Evolutionary conservation across 2,329 filamentous ascomycete genomes (phyloP).

Genomic region (Diaporthe eres): DNA sequence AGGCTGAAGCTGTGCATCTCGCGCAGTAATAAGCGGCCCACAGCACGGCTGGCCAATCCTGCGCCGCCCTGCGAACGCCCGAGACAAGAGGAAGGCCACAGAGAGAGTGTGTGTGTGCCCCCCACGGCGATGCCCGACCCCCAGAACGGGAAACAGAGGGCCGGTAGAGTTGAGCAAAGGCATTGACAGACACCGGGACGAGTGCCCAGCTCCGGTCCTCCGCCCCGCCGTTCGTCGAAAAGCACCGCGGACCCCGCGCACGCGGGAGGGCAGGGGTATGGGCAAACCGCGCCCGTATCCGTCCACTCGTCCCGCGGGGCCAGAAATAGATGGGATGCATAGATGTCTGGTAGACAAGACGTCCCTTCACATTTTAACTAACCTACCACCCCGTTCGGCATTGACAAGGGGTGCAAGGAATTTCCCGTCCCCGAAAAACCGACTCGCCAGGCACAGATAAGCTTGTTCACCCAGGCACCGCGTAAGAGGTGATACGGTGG

Average conservation of each 20-base stretch:
- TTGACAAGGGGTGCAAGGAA: background rate
- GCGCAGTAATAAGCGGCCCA: background rate
- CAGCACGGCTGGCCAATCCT: background rate
- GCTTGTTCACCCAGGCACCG: background rate
- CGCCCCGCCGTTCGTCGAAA: constrained; percentile 3
- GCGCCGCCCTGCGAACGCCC: background rate
- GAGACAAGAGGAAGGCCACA: background rate
- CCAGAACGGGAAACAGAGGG: background rate
- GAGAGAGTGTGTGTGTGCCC: background rate
- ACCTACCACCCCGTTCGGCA: background rate
- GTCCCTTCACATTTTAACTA: background rate
- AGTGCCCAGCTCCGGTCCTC: constrained; percentile 25
- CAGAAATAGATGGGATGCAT: background rate
- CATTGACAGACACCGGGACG: constrained; percentile 9
- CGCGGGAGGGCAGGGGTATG: background rate
- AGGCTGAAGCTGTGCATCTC: background rate
- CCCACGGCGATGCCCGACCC: background rate
- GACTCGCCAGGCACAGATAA: constrained; percentile 4
- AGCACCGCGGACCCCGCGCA: background rate
- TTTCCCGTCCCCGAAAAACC: background rate
- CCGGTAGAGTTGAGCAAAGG: constrained; percentile 18
- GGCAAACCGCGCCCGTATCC: background rate
- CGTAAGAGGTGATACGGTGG: background rate
- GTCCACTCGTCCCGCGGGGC: background rate
- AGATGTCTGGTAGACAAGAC: background rate